A percentile compares a stretch with the other conserved stretches of the same genome.
These are phyloP conservation scores for Exophiala oligosperma DNA, from an alignment of 2,329 filamentous ascomycete species.

Conservation along the genomic window DNA sequence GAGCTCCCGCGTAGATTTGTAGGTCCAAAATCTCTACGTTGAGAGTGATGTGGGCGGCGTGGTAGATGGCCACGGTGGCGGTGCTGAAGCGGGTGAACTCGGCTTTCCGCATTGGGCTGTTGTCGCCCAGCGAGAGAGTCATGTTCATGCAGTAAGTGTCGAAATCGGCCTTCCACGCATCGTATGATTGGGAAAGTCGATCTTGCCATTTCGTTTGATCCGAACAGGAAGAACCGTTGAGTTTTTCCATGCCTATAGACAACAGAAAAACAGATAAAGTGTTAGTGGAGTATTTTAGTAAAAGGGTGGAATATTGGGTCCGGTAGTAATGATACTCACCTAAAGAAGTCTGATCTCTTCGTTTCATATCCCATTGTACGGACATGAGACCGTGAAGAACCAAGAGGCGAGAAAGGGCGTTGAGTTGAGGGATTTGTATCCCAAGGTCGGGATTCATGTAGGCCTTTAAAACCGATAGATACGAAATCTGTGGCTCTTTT, in stretches of 20 bases:
- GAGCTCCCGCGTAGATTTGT: conserved; percentile 62
- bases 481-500: conserved; percentile 36
- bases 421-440: conserved; percentile 43
- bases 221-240: conserved; percentile 22
- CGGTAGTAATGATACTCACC: conserved; percentile 37
- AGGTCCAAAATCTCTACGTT: conserved; percentile 61
- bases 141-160: conserved; percentile 50
- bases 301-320: not conserved
- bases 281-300: not conserved
- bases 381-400: conserved; percentile 64
- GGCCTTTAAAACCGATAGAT: conserved; percentile 54
- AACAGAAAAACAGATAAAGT: not conserved
- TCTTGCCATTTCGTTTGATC: conserved; percentile 52
- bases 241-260: conserved; percentile 1
- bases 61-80: conserved; percentile 58
- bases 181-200: conserved; percentile 55
- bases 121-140: conserved; percentile 34
- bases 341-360: conserved; percentile 62
- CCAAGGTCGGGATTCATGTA: conserved; percentile 51
- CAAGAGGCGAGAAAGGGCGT: conserved; percentile 54
- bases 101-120: conserved; percentile 22
- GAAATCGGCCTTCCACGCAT: conserved; percentile 60
- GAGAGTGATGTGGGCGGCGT: conserved; percentile 58
- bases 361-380: conserved; percentile 61
- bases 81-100: conserved; percentile 52